phyloP scores from a whole-genome alignment of 345 rosid species.

The Gossypium australe region DNA sequence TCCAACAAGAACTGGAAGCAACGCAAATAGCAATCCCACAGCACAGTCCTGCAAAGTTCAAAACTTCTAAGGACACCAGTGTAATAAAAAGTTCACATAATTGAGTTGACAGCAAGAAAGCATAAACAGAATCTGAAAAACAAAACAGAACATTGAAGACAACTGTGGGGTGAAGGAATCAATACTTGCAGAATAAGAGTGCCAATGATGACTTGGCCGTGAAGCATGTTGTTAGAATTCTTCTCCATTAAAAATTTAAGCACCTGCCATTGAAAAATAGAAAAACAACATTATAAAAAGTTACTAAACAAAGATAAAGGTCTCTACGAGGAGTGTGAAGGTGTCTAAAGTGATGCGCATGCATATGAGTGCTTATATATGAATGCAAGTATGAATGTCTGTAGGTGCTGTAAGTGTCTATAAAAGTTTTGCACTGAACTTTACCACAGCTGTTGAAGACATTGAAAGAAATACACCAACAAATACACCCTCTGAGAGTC shows the following conservation, averaged over 20 bases:
- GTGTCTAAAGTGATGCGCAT: background rate
- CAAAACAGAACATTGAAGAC: background rate
- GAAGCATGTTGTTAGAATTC: constrained; percentile 60
- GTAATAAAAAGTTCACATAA: background rate
- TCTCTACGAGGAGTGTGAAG: background rate
- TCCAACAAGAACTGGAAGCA: constrained; percentile 92
- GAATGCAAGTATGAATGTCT: background rate
- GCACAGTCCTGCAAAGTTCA: constrained; percentile 69
- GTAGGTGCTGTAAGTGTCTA: background rate
- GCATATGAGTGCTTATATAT: too few species aligned
- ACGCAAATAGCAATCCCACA: constrained; percentile 87
- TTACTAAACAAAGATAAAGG: background rate
- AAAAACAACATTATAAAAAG: background rate
- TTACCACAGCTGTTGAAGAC: constrained; percentile 98
- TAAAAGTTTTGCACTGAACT: background rate
- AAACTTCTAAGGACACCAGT: background rate
- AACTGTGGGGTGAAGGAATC: background rate
- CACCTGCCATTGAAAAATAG: constrained; percentile 37
- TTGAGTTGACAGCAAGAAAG: background rate
- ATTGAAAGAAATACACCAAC: constrained; percentile 88
- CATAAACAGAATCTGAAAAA: background rate
- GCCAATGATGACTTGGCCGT: constrained; percentile 85
- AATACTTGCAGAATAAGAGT: constrained; percentile 85
- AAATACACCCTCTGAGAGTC: constrained; percentile 81
- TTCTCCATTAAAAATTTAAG: constrained; percentile 87